Percentiles rank a stretch among this genome's conserved stretches.
These are phyloP conservation scores for Antarctomyces pellizariae DNA, from an alignment of 495 filamentous ascomycete species.

Conservation along the genomic window DNA sequence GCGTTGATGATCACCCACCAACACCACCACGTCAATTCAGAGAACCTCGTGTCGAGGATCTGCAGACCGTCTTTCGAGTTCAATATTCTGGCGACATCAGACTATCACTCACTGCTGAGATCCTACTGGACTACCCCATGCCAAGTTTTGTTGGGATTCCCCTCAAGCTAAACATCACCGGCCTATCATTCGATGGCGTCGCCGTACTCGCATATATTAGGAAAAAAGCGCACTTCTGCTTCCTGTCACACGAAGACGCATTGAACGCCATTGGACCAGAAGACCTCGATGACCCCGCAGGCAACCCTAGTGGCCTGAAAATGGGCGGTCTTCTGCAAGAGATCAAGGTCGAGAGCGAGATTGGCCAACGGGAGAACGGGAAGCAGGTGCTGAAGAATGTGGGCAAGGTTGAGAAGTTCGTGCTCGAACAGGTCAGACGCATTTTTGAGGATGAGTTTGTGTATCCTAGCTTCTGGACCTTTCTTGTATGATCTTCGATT, in stretches of 20 bases:
- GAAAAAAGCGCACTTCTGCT: conserved; percentile 71
- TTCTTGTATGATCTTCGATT: conserved; percentile 73
- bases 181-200: conserved; percentile 81
- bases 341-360: conserved; percentile 91
- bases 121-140: conserved; percentile 94
- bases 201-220: conserved; percentile 78
- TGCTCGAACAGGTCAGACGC: conserved; percentile 82
- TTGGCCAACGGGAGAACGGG: conserved; percentile 70
- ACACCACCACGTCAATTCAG: conserved; percentile 16
- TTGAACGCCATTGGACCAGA: conserved; percentile 34
- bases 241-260: conserved; percentile 71
- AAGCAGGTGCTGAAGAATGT: conserved; percentile 95
- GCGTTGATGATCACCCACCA: conserved; percentile 11
- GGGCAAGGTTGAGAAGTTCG: conserved; percentile 92
- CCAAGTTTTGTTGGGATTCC: conserved; percentile 88
- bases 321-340: conserved; percentile 64
- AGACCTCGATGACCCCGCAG: conserved; percentile 19
- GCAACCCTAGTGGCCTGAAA: conserved; percentile 16
- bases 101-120: conserved; percentile 74
- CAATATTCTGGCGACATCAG: conserved; percentile 68
- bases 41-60: conserved; percentile 36
- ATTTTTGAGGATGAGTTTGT: conserved; percentile 98
- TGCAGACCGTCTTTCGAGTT: conserved; percentile 77
- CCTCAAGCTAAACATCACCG: conserved; percentile 76
- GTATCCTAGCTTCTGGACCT: conserved; percentile 95